Evolutionary conservation across 495 filamentous ascomycete species (phyloP).

Genomic region (Lophiostoma macrostomum): DNA sequence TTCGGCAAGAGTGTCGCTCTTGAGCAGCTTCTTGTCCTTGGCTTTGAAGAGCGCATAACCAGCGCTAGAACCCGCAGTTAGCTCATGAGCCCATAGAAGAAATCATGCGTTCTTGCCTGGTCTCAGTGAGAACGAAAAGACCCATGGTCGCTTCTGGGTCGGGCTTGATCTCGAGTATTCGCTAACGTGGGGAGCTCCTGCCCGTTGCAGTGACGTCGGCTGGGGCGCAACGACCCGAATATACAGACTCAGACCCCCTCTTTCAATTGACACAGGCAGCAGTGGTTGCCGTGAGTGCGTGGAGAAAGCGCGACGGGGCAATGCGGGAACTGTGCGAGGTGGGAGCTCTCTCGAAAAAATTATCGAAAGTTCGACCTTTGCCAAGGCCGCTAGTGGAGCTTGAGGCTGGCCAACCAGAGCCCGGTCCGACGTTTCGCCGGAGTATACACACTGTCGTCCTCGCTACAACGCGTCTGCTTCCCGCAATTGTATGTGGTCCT

Average conservation of each 20-base stretch:
- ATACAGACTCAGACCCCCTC: not conserved
- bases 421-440: not conserved
- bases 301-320: not conserved
- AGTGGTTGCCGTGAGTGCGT: not conserved
- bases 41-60: conserved; percentile 98
- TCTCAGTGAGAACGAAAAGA: conserved; percentile 68
- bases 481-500: no score
- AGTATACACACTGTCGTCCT: not conserved
- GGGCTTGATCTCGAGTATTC: not conserved
- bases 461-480: no score
- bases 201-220: not conserved
- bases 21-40: conserved; percentile 94
- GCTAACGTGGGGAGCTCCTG: conserved; percentile 13
- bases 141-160: conserved; percentile 31
- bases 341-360: conserved; percentile 3
- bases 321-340: conserved; percentile 2
- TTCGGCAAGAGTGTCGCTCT: conserved; percentile 70
- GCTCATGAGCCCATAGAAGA: not conserved
- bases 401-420: not conserved
- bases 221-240: conserved; percentile 2
- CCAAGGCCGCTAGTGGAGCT: not conserved
- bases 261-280: not conserved
- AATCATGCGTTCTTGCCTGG: conserved; percentile 35
- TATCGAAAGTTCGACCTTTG: conserved; percentile 6
- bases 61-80: conserved; percentile 52